Conservation (phyloP, 1,284 basidiomycete species). For the Grifola frondosa region DNA sequence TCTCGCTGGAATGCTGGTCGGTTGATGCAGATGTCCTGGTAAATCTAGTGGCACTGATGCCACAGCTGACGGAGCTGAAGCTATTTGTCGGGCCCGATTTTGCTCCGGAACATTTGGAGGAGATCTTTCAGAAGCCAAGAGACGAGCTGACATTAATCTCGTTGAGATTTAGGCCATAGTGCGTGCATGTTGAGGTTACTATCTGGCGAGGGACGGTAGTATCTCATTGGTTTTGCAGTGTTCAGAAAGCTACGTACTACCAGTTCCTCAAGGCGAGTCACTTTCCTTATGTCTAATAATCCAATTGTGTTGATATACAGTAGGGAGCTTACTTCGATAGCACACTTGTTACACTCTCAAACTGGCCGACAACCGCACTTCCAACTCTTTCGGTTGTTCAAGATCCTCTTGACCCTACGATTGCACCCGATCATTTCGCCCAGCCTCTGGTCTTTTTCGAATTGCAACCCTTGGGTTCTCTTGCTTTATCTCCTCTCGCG, state of each 20-base stretch:
- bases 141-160: conserved; percentile 43
- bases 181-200: no score
- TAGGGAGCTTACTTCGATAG: conserved; percentile 73
- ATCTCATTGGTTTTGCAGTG: conserved; percentile 38
- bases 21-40: conserved; percentile 64
- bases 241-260: conserved; percentile 64
- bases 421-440: conserved; percentile 49
- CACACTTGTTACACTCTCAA: conserved; percentile 48
- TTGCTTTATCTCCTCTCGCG: conserved; percentile 47
- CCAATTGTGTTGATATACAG: not conserved
- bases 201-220: no score
- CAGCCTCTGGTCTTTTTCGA: conserved; percentile 75
- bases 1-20: conserved; percentile 55
- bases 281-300: not conserved
- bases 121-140: conserved; percentile 47
- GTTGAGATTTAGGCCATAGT: conserved; percentile 72
- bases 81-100: conserved; percentile 64
- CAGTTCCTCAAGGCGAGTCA: conserved; percentile 59
- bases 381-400: conserved; percentile 62
- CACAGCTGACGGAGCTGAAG: conserved; percentile 44
- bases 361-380: conserved; percentile 52
- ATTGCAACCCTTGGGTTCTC: conserved; percentile 46
- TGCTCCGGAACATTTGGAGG: conserved; percentile 63
- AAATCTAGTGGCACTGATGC: conserved; percentile 53
- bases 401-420: conserved; percentile 49